These are phyloP conservation scores for Roridomyces roridus DNA, from an alignment of 768 basidiomycete species.

Conservation along the genomic window DNA sequence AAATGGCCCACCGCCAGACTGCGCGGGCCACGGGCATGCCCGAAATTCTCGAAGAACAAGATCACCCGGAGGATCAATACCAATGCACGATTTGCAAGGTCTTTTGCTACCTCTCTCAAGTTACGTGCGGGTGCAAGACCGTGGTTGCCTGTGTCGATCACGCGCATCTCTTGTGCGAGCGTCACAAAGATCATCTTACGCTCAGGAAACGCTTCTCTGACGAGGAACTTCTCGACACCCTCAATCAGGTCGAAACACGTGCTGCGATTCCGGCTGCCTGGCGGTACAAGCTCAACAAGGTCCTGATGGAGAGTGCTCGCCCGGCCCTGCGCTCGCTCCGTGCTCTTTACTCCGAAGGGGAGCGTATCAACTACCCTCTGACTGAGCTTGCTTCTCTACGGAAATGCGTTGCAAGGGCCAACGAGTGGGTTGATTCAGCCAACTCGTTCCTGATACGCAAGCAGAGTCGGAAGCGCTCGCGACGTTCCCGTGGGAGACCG, in stretches of 20 bases:
- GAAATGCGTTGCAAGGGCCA: constrained; percentile 81
- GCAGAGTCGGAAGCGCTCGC: constrained; percentile 78
- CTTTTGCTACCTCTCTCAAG: constrained; percentile 94
- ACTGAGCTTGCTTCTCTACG: constrained; percentile 75
- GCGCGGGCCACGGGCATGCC: constrained; percentile 65
- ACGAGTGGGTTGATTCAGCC: constrained; percentile 88
- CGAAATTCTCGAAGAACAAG: constrained; percentile 78
- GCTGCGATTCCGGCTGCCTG: constrained; percentile 79
- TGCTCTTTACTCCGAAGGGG: constrained; percentile 86
- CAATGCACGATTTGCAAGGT: constrained; percentile 93
- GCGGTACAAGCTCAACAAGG: constrained; percentile 70
- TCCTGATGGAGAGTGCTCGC: constrained; percentile 70
- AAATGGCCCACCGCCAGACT: constrained; percentile 68
- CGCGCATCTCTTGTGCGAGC: constrained; percentile 74
- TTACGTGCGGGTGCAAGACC: constrained; percentile 80
- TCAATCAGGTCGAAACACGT: constrained; percentile 69
- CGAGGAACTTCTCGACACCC: constrained; percentile 72
- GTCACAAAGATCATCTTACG: constrained; percentile 53
- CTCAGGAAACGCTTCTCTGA: constrained; percentile 86
- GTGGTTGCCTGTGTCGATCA: constrained; percentile 90
- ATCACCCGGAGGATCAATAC: constrained; percentile 92
- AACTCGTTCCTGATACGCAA: constrained; percentile 81
- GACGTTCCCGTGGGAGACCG: constrained; percentile 63
- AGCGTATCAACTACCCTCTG: constrained; percentile 79
- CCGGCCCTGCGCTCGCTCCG: constrained; percentile 81